phyloP scores from a whole-genome alignment of 306 rosid species.

The Herpetospermum pedunculosum region DNA sequence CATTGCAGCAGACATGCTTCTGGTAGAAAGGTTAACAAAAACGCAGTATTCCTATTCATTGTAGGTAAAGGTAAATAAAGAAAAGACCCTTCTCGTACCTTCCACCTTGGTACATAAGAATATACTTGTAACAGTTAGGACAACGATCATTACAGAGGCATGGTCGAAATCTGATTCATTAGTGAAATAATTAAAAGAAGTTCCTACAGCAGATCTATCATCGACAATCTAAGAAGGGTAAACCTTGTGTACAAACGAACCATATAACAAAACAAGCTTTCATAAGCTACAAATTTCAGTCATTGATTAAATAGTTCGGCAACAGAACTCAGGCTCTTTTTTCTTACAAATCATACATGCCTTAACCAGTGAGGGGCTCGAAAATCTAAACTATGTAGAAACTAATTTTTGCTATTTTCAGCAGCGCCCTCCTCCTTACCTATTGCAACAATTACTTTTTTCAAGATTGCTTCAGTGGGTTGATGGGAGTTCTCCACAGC shows the following conservation, averaged over 20 bases:
- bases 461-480: slow-evolving; percentile 66
- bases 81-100: not conserved
- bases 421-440: slow-evolving; percentile 76
- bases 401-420: slow-evolving; percentile 42
- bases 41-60: not conserved
- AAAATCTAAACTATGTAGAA: not conserved
- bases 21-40: not conserved
- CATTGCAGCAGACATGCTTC: not conserved
- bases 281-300: not conserved
- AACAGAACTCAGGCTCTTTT: not conserved
- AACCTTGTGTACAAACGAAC: not conserved
- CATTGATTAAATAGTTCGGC: not conserved
- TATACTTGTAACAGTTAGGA: not conserved
- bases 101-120: not conserved
- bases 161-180: not conserved
- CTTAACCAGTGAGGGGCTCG: not conserved
- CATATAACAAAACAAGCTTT: not conserved
- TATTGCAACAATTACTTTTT: slow-evolving; percentile 61
- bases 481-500: slow-evolving; percentile 92
- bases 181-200: not conserved
- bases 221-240: not conserved
- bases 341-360: not conserved
- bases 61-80: not conserved
- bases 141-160: not conserved
- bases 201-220: not conserved